phyloP scores from a whole-genome alignment of 352 stramenopile genomes.

The Thalassiosira livingstoniorum region DNA sequence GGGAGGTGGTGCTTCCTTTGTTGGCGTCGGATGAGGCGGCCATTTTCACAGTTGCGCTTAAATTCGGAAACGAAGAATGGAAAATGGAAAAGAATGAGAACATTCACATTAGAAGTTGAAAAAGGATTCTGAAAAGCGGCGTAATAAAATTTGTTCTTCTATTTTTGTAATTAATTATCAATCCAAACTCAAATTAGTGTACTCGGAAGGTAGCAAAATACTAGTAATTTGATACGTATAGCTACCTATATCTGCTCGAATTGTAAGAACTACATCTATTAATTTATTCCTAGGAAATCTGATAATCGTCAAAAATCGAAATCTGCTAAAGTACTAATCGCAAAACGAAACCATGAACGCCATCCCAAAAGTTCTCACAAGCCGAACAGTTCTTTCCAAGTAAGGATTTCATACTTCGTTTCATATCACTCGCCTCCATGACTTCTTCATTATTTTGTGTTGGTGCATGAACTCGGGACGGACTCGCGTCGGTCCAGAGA shows the following conservation, averaged over 20 bases:
- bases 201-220: no score
- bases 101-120: no score
- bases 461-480: not conserved
- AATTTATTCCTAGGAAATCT: not conserved
- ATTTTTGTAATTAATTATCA: no score
- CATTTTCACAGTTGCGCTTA: not conserved
- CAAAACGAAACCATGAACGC: conserved; percentile 25
- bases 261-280: not conserved
- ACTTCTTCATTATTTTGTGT: not conserved
- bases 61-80: not conserved
- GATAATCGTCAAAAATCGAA: not conserved
- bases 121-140: no score
- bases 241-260: not conserved
- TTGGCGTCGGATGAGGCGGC: not conserved
- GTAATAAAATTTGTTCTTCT: not conserved
- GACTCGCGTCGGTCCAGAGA: not conserved
- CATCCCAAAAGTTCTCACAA: conserved; percentile 48
- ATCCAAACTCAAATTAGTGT: no score
- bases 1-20: not conserved
- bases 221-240: not conserved
- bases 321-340: not conserved
- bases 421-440: no score
- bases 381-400: conserved; percentile 44
- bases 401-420: conserved; percentile 26
- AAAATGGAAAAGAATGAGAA: not conserved